Evolutionary conservation across 208 protist species (phyloP).

Genomic region (Naegleria gruberi): DNA sequence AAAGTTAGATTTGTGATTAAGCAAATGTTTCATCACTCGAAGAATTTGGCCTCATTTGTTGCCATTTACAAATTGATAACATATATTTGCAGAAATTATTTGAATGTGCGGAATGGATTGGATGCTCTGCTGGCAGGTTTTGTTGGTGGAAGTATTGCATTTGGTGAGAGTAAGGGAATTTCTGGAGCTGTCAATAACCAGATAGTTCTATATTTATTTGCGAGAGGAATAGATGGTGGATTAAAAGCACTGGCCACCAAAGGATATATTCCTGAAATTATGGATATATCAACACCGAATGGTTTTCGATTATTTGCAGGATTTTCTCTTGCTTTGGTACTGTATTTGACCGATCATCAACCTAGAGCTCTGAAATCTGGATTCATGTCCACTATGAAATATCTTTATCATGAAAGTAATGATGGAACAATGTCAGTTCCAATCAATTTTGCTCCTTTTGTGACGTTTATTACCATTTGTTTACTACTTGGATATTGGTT

Average conservation of each 20-base stretch:
- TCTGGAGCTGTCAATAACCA: constrained; percentile 12
- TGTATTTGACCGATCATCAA: constrained; percentile 10
- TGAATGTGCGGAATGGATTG: neutral
- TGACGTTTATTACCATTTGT: neutral
- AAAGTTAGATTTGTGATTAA: constrained; percentile 6
- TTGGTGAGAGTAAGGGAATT: constrained; percentile 18
- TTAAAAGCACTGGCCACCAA: neutral
- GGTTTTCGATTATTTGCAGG: constrained; percentile 23
- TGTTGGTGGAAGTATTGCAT: neutral
- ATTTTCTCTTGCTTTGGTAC: neutral
- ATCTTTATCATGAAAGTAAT: constrained; percentile 15
- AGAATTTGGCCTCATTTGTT: neutral
- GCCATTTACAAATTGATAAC: neutral
- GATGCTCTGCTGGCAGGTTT: neutral
- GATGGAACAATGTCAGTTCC: neutral
- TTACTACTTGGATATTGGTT: neutral
- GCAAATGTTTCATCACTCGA: constrained; percentile 20
- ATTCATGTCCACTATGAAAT: neutral
- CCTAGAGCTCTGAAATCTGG: neutral
- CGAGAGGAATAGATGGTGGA: neutral
- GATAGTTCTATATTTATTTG: constrained; percentile 22
- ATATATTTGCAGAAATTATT: neutral
- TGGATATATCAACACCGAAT: neutral
- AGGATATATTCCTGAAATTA: neutral
- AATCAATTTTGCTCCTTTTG: neutral